A percentile compares a stretch with the other conserved stretches of the same genome.
These are phyloP conservation scores for Scheffersomyces stambukii DNA, from an alignment of 1,139 yeast genomes.

Conservation along the genomic window DNA sequence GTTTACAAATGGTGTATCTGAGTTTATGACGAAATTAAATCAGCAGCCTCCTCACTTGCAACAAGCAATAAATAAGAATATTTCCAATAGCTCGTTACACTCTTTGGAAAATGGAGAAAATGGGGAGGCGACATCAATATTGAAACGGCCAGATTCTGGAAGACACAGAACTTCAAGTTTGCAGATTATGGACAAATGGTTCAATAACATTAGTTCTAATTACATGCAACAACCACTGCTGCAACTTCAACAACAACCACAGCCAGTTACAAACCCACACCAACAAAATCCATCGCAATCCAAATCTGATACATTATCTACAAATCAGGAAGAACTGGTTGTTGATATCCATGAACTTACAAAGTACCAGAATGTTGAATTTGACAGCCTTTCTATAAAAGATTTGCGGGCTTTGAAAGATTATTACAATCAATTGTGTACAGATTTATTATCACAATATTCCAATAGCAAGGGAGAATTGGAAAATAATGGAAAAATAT, in stretches of 20 bases:
- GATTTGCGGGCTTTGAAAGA: slow-evolving; percentile 31
- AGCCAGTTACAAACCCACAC: slow-evolving; percentile 2
- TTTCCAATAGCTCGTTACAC: slow-evolving; percentile 28
- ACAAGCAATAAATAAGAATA: slow-evolving; percentile 14
- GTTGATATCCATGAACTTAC: slow-evolving; percentile 22
- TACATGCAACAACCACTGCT: background rate
- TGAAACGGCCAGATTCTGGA: slow-evolving; percentile 19
- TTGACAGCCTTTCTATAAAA: slow-evolving; percentile 33
- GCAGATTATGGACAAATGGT: slow-evolving; percentile 46
- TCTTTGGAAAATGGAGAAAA: slow-evolving; percentile 25
- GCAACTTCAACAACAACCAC: slow-evolving; percentile 1
- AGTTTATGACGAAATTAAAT: slow-evolving; percentile 41
- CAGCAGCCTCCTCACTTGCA: slow-evolving; percentile 9
- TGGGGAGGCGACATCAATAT: slow-evolving; percentile 7
- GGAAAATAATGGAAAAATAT: slow-evolving; percentile 6
- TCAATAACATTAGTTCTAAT: slow-evolving; percentile 24
- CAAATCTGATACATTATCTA: slow-evolving; percentile 10
- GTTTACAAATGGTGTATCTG: slow-evolving; percentile 36
- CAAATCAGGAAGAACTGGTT: slow-evolving; percentile 11
- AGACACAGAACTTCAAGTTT: slow-evolving; percentile 36
- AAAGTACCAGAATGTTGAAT: slow-evolving; percentile 29
- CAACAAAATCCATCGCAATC: slow-evolving; percentile 2
- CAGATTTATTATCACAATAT: slow-evolving; percentile 4
- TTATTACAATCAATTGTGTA: slow-evolving; percentile 38
- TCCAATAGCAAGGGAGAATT: slow-evolving; percentile 3